A percentile compares a stretch with the other conserved stretches of the same genome.
These are phyloP conservation scores for Chrysochromulina tobinii DNA, from an alignment of 78 protist species.

Conservation along the genomic window DNA sequence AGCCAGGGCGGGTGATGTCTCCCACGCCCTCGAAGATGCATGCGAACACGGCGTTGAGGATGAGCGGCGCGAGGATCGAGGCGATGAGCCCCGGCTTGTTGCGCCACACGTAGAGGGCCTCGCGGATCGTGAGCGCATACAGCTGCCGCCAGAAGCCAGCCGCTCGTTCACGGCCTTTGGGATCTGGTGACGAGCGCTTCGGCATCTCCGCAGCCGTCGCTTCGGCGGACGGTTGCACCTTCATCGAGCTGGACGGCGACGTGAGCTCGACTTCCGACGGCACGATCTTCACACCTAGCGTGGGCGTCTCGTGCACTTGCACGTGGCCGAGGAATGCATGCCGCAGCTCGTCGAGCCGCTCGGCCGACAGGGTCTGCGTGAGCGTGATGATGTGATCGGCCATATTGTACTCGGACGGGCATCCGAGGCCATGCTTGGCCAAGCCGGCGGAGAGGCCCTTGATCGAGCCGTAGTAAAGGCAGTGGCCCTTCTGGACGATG, in stretches of 20 bases:
- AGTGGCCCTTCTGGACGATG: neutral
- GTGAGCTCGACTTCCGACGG: no score
- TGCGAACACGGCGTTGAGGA: neutral
- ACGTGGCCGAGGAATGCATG: no score
- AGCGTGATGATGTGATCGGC: neutral
- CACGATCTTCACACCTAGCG: neutral
- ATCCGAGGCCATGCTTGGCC: neutral
- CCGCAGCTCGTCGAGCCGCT: neutral
- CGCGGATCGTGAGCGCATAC: neutral
- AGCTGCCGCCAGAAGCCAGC: constrained; percentile 11
- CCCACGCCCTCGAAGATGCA: neutral
- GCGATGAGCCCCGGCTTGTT: constrained; percentile 11
- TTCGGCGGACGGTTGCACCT: no score
- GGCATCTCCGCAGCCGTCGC: neutral
- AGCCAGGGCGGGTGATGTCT: neutral
- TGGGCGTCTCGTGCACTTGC: neutral
- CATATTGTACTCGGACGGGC: constrained; percentile 12
- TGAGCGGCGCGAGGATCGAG: neutral
- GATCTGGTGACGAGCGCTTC: no score
- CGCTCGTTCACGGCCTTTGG: neutral
- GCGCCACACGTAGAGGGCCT: neutral
- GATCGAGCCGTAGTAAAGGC: neutral
- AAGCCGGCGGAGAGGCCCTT: neutral
- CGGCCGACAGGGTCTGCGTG: neutral
- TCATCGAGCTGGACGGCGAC: no score